A percentile compares a stretch with the other conserved stretches of the same genome.
Conservation (phyloP, 164 flowering plant species). For the Macadamia integrifolia region DNA sequence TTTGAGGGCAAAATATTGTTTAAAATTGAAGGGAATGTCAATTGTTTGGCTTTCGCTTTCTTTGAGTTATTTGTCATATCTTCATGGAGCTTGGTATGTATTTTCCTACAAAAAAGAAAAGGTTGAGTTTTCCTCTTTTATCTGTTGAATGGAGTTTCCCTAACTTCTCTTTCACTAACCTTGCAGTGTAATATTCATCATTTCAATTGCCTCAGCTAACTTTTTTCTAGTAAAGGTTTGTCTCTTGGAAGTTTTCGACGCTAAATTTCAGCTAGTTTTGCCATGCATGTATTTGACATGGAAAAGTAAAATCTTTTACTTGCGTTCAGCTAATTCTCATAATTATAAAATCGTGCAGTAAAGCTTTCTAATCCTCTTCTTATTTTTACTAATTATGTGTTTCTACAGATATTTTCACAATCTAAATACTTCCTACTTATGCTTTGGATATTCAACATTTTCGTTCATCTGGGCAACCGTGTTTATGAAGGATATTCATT, state of each 20-base stretch:
- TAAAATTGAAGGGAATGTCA: conserved; percentile 76
- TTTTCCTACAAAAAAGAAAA: not conserved
- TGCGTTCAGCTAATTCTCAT: not conserved
- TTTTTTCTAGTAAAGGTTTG: conserved; percentile 78
- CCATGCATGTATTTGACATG: conserved; percentile 3
- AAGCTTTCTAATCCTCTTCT: conserved; percentile 14
- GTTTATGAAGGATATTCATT: conserved; percentile 86
- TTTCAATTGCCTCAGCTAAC: conserved; percentile 67
- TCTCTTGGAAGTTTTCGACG: not conserved
- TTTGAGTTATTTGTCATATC: conserved; percentile 56
- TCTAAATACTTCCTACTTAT: conserved; percentile 50
- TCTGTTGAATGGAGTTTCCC: not conserved
- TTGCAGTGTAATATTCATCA: conserved; percentile 64
- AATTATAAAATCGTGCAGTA: not conserved
- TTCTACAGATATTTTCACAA: conserved; percentile 63
- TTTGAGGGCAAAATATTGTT: conserved; percentile 30
- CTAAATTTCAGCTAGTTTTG: not conserved
- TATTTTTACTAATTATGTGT: conserved; percentile 24
- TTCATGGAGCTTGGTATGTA: conserved; percentile 88
- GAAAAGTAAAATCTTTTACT: not conserved
- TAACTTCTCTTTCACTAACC: conserved; percentile 1
- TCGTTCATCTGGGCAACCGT: conserved; percentile 73
- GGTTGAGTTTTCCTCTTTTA: not conserved
- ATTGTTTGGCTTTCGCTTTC: conserved; percentile 74
- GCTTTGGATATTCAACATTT: conserved; percentile 73